Conservation (phyloP, 2,329 filamentous ascomycete genomes). For the Apiospora marii region DNA sequence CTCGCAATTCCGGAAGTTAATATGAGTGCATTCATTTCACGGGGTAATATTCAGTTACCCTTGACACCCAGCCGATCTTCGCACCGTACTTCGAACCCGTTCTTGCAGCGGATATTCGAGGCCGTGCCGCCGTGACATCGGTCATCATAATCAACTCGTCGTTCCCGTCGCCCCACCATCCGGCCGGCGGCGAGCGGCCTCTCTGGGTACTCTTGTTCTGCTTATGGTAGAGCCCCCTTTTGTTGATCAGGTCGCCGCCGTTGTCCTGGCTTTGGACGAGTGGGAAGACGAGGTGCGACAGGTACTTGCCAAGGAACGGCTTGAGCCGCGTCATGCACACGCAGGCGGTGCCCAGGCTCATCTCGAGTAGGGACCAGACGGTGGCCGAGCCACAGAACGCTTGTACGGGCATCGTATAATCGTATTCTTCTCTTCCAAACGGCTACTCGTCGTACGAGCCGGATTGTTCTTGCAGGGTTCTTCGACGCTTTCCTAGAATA, state of each 20-base stretch:
- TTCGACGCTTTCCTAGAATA: too few species aligned
- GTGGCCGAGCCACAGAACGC: conserved; percentile 32
- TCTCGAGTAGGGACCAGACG: conserved; percentile 39
- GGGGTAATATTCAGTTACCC: too few species aligned
- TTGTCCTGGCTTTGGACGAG: conserved; percentile 2
- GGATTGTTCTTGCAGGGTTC: not conserved
- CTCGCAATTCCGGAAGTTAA: too few species aligned
- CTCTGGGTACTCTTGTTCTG: not conserved
- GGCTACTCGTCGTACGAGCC: too few species aligned
- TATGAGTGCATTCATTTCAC: too few species aligned
- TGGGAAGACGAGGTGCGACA: conserved; percentile 30
- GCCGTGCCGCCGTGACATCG: not conserved
- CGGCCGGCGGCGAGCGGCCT: not conserved
- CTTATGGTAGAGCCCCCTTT: not conserved
- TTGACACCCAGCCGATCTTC: too few species aligned
- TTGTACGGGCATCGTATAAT: too few species aligned
- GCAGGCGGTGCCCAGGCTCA: conserved; percentile 42
- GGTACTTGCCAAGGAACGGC: conserved; percentile 34
- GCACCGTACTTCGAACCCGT: too few species aligned
- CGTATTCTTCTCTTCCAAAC: too few species aligned
- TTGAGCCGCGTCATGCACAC: conserved; percentile 37
- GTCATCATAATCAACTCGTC: not conserved
- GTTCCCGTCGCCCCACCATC: not conserved
- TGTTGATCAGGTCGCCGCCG: not conserved
- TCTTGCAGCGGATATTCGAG: too few species aligned